Conservation (phyloP, 768 basidiomycete species). For the Cystobasidium ongulense region DNA sequence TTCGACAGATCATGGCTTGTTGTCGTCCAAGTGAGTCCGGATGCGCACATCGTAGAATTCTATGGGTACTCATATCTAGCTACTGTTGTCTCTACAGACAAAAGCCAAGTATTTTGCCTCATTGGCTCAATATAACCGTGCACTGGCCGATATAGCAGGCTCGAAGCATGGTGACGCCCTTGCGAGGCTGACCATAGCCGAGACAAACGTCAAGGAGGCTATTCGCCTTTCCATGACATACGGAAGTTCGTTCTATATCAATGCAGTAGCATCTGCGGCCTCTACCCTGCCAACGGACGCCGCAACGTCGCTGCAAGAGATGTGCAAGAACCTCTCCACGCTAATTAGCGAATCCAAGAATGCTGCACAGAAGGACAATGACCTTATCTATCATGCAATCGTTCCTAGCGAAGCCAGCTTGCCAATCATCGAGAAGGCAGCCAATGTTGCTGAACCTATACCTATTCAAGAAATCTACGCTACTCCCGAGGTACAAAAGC, state of each 20-base stretch:
- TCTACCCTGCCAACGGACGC: conserved; percentile 82
- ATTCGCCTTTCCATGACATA: conserved; percentile 61
- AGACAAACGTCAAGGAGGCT: conserved; percentile 71
- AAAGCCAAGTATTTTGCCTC: conserved; percentile 86
- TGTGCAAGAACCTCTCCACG: conserved; percentile 71
- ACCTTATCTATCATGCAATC: conserved; percentile 92
- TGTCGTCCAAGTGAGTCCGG: conserved; percentile 59
- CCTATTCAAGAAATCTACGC: conserved; percentile 91
- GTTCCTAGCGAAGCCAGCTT: conserved; percentile 70
- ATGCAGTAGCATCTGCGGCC: conserved; percentile 50
- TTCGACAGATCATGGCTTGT: conserved; percentile 92
- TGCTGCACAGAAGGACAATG: conserved; percentile 81
- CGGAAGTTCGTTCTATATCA: conserved; percentile 55
- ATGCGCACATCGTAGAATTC: no score
- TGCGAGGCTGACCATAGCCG: conserved; percentile 71
- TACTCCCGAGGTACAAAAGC: conserved; percentile 80
- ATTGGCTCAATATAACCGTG: conserved; percentile 76
- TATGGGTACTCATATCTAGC: not conserved
- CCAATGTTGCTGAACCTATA: conserved; percentile 66
- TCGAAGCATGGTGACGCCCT: conserved; percentile 81
- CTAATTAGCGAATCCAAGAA: conserved; percentile 65
- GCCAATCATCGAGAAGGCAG: conserved; percentile 68
- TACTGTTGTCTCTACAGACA: conserved; percentile 51
- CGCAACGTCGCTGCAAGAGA: conserved; percentile 65
- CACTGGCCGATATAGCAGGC: conserved; percentile 63